Evolutionary conservation across 1,284 basidiomycete species (phyloP).

Genomic region (Hypsizygus ulmarius): DNA sequence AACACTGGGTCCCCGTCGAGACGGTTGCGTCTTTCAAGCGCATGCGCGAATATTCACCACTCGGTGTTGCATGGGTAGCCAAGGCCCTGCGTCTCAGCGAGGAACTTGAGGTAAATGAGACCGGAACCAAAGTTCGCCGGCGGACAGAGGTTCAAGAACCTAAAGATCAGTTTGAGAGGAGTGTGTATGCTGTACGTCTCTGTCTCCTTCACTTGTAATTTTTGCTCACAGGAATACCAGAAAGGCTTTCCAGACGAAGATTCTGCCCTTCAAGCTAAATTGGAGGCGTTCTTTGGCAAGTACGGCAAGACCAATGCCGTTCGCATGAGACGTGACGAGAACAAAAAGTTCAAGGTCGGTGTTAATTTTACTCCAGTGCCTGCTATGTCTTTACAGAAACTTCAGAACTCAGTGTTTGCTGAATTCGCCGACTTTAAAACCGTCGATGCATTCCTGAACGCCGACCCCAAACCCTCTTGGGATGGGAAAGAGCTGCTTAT

Average conservation of each 20-base stretch:
- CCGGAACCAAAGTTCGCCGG: slow-evolving; percentile 72
- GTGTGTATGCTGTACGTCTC: slow-evolving; percentile 77
- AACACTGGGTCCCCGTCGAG: slow-evolving; percentile 91
- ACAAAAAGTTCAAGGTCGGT: slow-evolving; percentile 81
- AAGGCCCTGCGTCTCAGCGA: slow-evolving; percentile 62
- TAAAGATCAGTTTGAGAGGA: slow-evolving; percentile 74
- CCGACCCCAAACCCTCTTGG: slow-evolving; percentile 79
- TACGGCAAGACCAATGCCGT: slow-evolving; percentile 87
- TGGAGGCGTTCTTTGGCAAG: slow-evolving; percentile 82
- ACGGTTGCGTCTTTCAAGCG: slow-evolving; percentile 95
- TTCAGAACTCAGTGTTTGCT: slow-evolving; percentile 89
- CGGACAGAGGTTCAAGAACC: slow-evolving; percentile 70
- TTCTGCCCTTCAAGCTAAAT: slow-evolving; percentile 65
- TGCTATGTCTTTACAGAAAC: slow-evolving; percentile 1
- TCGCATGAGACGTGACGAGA: slow-evolving; percentile 79
- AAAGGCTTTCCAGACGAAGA: slow-evolving; percentile 89
- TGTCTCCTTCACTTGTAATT: background rate
- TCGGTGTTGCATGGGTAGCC: slow-evolving; percentile 66
- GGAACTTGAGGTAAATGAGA: slow-evolving; percentile 77
- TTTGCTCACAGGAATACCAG: slow-evolving; percentile 36
- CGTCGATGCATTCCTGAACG: slow-evolving; percentile 75
- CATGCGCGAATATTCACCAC: slow-evolving; percentile 73
- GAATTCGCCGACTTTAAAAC: slow-evolving; percentile 81
- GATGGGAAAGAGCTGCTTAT: slow-evolving; percentile 71
- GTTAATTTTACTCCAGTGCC: background rate